These are phyloP conservation scores for Hemileia vastatrix DNA, from an alignment of 1,284 basidiomycete genomes.

Conservation along the genomic window DNA sequence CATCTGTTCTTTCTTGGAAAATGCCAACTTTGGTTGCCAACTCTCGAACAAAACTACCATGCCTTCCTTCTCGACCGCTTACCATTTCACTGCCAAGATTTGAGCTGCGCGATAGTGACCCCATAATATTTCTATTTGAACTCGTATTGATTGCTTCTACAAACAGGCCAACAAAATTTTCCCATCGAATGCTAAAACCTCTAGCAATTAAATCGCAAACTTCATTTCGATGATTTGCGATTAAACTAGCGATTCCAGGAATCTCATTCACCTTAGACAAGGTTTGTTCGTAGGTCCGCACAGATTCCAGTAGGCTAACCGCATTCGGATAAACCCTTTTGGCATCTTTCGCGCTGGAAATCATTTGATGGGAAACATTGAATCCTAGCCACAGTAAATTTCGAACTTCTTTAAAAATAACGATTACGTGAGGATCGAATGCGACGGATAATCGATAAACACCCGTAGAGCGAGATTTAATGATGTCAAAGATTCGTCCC, in stretches of 20 bases:
- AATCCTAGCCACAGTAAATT: slow-evolving; percentile 93
- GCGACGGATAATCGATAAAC: slow-evolving; percentile 79
- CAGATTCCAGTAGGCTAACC: slow-evolving; percentile 95
- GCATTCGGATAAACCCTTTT: slow-evolving; percentile 97
- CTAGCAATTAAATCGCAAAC: slow-evolving; percentile 65
- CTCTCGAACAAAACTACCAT: slow-evolving; percentile 86
- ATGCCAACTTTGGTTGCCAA: slow-evolving; percentile 70
- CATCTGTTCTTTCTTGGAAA: slow-evolving; percentile 79
- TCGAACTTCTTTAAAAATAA: slow-evolving; percentile 94
- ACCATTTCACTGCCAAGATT: slow-evolving; percentile 55
- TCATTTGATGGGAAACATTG: slow-evolving; percentile 84
- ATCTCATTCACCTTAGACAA: slow-evolving; percentile 72
- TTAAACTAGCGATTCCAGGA: slow-evolving; percentile 85
- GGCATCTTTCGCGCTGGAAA: slow-evolving; percentile 94
- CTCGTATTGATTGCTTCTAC: too few relatives aligned
- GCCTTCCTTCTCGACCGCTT: slow-evolving; percentile 72
- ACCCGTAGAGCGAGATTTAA: slow-evolving; percentile 58
- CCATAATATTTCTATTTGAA: background rate
- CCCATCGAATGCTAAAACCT: slow-evolving; percentile 93
- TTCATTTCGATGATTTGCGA: slow-evolving; percentile 83
- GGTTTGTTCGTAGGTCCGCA: slow-evolving; percentile 90
- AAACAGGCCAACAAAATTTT: slow-evolving; percentile 87
- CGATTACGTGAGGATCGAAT: slow-evolving; percentile 96
- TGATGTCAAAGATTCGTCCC: slow-evolving; percentile 93
- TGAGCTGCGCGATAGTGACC: slow-evolving; percentile 27